Base-by-base conservation (phyloP, 2,329 filamentous ascomycete genomes). In the Mycosphaerelloides madeirae region DNA sequence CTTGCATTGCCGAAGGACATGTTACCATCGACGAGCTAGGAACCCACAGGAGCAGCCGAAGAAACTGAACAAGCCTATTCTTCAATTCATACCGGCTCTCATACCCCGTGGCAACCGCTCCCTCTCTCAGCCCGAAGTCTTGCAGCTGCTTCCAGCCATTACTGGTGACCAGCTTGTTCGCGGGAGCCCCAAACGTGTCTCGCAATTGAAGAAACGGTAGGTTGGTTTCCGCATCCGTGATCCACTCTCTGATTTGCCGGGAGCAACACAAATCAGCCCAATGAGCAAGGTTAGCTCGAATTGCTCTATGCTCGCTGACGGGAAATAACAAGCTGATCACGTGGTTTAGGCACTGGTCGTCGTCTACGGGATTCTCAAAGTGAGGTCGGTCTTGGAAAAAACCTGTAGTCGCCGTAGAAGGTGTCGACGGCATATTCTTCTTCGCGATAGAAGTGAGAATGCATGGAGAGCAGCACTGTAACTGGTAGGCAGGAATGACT, bases 71-170 rank as follows among this genome's bases (percentile, higher is more conserved):
- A 2, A 80, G 62, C 1, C 82, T 69, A 15, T 73, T 74, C 54
- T 77, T 78, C 1, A 70, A 67, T 0, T 68, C 73, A 39, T 74
- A 65, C 1, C 71, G 61, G 1, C 69, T 68, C 38, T 82, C 77
- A 52, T 84, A 84, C 14, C 78, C 80, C 31, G 76, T 72, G 0
- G 79, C 78, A 4, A 83, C 73, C 5, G 83, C 66, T 0, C 83
- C 81, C 49, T 78, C 75, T 29, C 69, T 61, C 12, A 78, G 72
- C 0, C 80, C 80, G 52, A 83, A 76, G 1, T 73, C 68, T 53
- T 83, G 80, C 2, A 85, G 68, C 31, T 72, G 68, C 22, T 74
- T 71, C 84, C 85, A 89, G 20, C 85, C 84, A 54, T 84, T 76
- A 1, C 76, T 74, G 0, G 82, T 83, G 29, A 84, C 70, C 1